A percentile compares a stretch with the other conserved stretches of the same genome.
Evolutionary conservation across 805 yeast species (phyloP).

Genomic region (Spathaspora passalidarum): DNA sequence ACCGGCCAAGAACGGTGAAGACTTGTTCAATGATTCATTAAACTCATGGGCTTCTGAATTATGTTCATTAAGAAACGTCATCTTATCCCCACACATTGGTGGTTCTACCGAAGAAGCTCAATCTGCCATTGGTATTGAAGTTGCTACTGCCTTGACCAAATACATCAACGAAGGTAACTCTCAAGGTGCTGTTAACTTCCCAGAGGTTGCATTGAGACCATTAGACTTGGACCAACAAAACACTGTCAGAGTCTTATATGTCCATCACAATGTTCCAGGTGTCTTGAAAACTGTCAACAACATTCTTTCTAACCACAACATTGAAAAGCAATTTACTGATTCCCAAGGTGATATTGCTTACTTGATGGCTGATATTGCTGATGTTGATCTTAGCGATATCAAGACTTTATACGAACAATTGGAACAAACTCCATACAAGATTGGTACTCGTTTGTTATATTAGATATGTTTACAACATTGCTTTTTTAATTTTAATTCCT

Average conservation of each 20-base stretch:
- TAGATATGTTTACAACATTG: constrained; percentile 25
- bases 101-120: constrained; percentile 99
- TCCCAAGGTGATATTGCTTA: constrained; percentile 95
- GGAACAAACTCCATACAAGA: constrained; percentile 85
- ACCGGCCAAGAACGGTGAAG: constrained; percentile 95
- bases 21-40: constrained; percentile 65
- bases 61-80: constrained; percentile 77
- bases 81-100: constrained; percentile 96
- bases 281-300: constrained; percentile 96
- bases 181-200: constrained; percentile 96
- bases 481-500: constrained; percentile 1
- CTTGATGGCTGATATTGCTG: constrained; percentile 94
- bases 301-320: constrained; percentile 89
- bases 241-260: constrained; percentile 89
- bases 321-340: constrained; percentile 97
- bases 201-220: constrained; percentile 90
- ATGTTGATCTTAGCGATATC: constrained; percentile 79
- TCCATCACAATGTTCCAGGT: constrained; percentile 98
- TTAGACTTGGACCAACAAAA: constrained; percentile 82
- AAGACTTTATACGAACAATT: constrained; percentile 80
- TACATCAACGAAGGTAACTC: constrained; percentile 96
- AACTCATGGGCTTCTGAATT: constrained; percentile 85
- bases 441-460: constrained; percentile 86
- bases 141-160: constrained; percentile 77
- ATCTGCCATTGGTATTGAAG: constrained; percentile 95